These are phyloP conservation scores for Beauveria rudraprayagi DNA, from an alignment of 2,329 filamentous ascomycete species.

Conservation along the genomic window DNA sequence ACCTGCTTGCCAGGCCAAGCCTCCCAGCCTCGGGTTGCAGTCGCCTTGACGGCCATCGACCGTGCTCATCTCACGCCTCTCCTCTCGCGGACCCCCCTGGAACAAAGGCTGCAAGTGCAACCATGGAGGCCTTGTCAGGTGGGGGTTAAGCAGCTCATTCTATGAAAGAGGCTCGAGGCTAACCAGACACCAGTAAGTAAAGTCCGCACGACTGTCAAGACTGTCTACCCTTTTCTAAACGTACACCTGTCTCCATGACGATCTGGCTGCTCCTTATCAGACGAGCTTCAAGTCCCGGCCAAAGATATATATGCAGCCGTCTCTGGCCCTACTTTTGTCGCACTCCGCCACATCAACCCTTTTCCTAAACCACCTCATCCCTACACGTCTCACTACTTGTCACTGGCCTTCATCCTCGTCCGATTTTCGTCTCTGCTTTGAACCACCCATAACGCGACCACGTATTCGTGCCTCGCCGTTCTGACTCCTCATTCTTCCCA, in stretches of 20 bases:
- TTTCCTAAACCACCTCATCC: not conserved
- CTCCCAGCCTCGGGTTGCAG: not conserved
- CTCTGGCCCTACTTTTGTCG: not conserved
- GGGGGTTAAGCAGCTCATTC: not conserved
- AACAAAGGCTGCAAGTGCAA: not conserved
- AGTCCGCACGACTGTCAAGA: not conserved
- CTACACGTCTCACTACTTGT: not conserved
- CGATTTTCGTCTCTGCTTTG: not conserved
- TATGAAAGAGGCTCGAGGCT: not conserved
- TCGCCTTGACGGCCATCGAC: slow-evolving; percentile 2
- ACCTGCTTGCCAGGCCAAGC: not conserved
- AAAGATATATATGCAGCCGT: slow-evolving; percentile 6
- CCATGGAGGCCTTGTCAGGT: slow-evolving; percentile 5
- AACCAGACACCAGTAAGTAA: slow-evolving; percentile 5
- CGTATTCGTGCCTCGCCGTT: not conserved
- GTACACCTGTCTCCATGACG: slow-evolving; percentile 5
- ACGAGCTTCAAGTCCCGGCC: not conserved
- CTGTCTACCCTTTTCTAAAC: not conserved
- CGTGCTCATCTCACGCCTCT: slow-evolving; percentile 1
- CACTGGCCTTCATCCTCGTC: not conserved
- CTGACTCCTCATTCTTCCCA: not conserved
- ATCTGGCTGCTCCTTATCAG: not conserved
- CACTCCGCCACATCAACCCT: not conserved
- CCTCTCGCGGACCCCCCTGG: not conserved
- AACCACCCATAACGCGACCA: not conserved